Evolutionary conservation across 306 rosid species (phyloP), one percentile per base, ranked within the genome.

Genomic region (Lathyrus oleraceus): DNA sequence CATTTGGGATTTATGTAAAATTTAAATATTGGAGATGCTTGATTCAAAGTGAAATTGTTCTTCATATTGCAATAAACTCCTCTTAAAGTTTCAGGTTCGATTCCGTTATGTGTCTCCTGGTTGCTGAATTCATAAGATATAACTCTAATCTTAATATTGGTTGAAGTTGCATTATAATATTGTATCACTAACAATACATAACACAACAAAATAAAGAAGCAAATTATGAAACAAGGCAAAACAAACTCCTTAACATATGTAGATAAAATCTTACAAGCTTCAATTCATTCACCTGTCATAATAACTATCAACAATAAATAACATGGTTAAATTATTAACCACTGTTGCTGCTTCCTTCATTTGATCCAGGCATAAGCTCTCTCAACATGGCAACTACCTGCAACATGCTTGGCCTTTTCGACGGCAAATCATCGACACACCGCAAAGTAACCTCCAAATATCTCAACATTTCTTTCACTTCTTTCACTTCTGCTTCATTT

Each of bases 401-500:
- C 84, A 90, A 76, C 98, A 93, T 93, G 75, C 77, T 93, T 58
- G 98, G 96, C 87, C 98, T 86, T 61, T 45, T 90, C n/a, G 98
- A 93, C 69, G 98, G 90, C 53, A 84, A 78, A 63, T 93, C 98
- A 61, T 93, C 96, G 5, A 88, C 97, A 78, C 98, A 93, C 47
- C 73, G 84, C 65, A 93, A 76, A 38, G 91, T 82, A 11, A 90
- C 78, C 62, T 88, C 96, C 51, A 93, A 80, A 62, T 90, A 93
- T 65, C 96, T 77, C 30, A 86, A 65, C 98, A 93, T 90, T 82
- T 93, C 96, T 65, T 86, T 89, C 47, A 90, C 98, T 82, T 89
- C 96, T 65, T 88, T 95, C 0, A 81, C 96, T 72, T 86, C 95
- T 42, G 96, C 86, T 76, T 89, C 96, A 65, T 85, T 95, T 1